These are phyloP conservation scores for Thielaviopsis populi DNA, from an alignment of 2,329 filamentous ascomycete species.

Conservation along the genomic window DNA sequence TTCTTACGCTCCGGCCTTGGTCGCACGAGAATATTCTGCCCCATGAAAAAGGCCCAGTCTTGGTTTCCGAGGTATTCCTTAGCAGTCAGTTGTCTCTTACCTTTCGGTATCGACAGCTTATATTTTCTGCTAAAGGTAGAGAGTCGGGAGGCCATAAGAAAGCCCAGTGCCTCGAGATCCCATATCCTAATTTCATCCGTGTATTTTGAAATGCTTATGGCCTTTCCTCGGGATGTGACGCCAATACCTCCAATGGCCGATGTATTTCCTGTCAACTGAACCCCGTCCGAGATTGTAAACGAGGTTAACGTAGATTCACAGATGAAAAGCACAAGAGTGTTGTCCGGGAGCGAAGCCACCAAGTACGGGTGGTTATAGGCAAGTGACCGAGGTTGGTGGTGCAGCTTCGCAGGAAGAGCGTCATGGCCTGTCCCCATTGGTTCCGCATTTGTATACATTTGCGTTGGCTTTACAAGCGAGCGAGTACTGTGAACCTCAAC, in stretches of 20 bases:
- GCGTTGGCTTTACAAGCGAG: background rate
- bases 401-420: background rate
- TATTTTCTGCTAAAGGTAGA: background rate
- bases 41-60: background rate
- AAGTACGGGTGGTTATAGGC: conserved; percentile 73
- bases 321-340: conserved; percentile 70
- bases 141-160: background rate
- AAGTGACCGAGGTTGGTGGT: conserved; percentile 40
- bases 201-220: conserved; percentile 71
- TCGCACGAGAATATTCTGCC: background rate
- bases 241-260: conserved; percentile 76
- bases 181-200: conserved; percentile 72
- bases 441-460: background rate
- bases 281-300: conserved; percentile 56
- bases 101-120: background rate
- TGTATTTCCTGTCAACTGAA: conserved; percentile 79
- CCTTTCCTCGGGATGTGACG: conserved; percentile 71
- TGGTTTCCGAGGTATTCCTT: background rate
- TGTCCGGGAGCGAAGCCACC: conserved; percentile 69
- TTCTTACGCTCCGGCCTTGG: background rate
- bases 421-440: no score
- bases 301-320: conserved; percentile 55
- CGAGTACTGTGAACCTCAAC: background rate
- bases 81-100: background rate
- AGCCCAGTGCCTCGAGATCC: conserved; percentile 47